A percentile compares a stretch with the other conserved stretches of the same genome.
Conservation (phyloP, 352 stramenopile genomes). For the Globisporangium viniferum region DNA sequence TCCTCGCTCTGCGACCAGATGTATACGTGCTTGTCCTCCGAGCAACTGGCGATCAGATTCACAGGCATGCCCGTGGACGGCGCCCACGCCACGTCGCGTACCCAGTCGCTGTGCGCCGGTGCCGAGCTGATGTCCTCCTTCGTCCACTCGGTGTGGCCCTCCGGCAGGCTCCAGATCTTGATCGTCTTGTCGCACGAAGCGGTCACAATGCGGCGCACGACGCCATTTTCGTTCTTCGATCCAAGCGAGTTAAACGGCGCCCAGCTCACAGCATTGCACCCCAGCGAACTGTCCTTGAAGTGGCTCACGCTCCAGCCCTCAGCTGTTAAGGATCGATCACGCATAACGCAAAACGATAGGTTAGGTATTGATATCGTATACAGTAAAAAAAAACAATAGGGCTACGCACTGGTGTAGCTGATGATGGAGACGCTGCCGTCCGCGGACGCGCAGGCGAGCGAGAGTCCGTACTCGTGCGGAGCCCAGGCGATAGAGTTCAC, state of each 20-base stretch:
- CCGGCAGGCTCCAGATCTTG: constrained; percentile 91
- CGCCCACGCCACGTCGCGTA: constrained; percentile 97
- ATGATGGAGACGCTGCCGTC: constrained; percentile 94
- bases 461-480: constrained; percentile 95
- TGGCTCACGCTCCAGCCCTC: constrained; percentile 90
- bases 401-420: constrained; percentile 63
- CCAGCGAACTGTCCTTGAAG: constrained; percentile 93
- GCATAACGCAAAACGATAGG: background rate
- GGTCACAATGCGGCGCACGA: constrained; percentile 89
- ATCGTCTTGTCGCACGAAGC: constrained; percentile 97
- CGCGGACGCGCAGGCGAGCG: constrained; percentile 91
- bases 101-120: constrained; percentile 93
- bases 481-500: constrained; percentile 97
- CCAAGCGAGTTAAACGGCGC: constrained; percentile 85
- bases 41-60: constrained; percentile 93
- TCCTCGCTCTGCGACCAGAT: constrained; percentile 94
- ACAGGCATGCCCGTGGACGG: constrained; percentile 91
- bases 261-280: constrained; percentile 97
- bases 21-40: constrained; percentile 89
- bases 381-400: background rate
- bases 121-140: constrained; percentile 74
- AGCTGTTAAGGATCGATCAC: constrained; percentile 34
- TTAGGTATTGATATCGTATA: background rate
- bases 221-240: constrained; percentile 37
- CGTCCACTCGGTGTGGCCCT: constrained; percentile 74